These are phyloP conservation scores for Chiua sp. DNA, from an alignment of 1,284 basidiomycete species.

Conservation along the genomic window DNA sequence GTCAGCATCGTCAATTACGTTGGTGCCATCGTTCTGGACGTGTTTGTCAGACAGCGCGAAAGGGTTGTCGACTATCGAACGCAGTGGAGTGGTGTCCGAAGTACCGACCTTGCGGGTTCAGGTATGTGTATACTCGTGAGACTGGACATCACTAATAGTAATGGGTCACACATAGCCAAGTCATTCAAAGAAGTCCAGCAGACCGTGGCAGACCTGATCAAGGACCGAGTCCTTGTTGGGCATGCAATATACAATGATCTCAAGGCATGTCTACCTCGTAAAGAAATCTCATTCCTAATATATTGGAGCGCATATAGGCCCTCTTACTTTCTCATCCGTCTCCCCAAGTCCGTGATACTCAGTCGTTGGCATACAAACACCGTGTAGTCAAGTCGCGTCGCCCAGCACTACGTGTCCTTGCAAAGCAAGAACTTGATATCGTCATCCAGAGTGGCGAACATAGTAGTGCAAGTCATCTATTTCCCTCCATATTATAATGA, in stretches of 20 bases:
- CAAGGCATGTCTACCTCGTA: conserved; percentile 56
- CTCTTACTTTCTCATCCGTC: conserved; percentile 92
- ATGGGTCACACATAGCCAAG: conserved; percentile 56
- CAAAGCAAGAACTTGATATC: conserved; percentile 82
- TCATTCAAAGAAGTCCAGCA: conserved; percentile 85
- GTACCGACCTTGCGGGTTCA: conserved; percentile 77
- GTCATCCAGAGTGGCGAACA: conserved; percentile 91
- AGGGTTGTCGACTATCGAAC: conserved; percentile 95
- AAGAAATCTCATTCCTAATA: background rate
- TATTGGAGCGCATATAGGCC: conserved; percentile 53
- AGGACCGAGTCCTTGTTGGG: conserved; percentile 88
- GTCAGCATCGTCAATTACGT: conserved; percentile 94
- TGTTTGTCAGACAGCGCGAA: conserved; percentile 88
- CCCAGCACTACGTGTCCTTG: conserved; percentile 84
- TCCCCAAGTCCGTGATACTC: conserved; percentile 83
- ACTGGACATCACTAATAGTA: background rate
- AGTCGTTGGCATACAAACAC: conserved; percentile 63
- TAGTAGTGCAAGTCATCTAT: conserved; percentile 69
- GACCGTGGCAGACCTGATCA: conserved; percentile 78
- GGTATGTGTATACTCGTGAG: conserved; percentile 5
- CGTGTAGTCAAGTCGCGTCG: conserved; percentile 64
- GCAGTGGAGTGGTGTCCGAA: conserved; percentile 87
- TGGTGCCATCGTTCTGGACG: conserved; percentile 83
- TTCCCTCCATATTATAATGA: background rate
- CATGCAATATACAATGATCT: conserved; percentile 95